Evolutionary conservation across 2,329 filamentous ascomycete species (phyloP).

Genomic region (Xylaria sp.): DNA sequence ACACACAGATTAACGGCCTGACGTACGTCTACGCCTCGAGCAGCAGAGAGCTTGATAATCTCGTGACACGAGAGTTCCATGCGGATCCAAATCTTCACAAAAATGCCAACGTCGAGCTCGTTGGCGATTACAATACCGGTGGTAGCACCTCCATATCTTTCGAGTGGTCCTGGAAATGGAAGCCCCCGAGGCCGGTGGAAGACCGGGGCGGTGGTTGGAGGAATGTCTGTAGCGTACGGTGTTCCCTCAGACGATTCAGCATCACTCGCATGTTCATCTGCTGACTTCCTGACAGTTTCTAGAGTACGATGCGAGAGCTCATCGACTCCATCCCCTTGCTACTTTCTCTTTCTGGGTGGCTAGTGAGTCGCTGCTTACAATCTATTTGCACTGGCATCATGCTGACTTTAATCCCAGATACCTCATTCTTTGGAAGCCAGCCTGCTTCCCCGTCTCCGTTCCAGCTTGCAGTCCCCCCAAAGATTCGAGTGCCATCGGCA

Average conservation of each 20-base stretch:
- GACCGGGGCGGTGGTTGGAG: conserved; percentile 93
- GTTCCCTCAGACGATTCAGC: neutral
- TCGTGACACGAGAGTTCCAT: conserved; percentile 95
- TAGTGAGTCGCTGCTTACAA: conserved; percentile 62
- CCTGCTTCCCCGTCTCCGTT: conserved; percentile 78
- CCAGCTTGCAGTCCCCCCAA: conserved; percentile 76
- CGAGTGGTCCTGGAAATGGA: conserved; percentile 98
- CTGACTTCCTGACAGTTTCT: conserved; percentile 73
- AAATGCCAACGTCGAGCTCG: conserved; percentile 92
- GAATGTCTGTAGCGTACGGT: conserved; percentile 85
- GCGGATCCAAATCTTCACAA: conserved; percentile 98
- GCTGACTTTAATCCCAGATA: conserved; percentile 53
- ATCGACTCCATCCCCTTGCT: conserved; percentile 86
- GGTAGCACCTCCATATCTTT: conserved; percentile 88
- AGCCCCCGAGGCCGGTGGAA: conserved; percentile 82
- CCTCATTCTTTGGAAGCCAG: conserved; percentile 59
- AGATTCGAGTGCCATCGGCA: conserved; percentile 83
- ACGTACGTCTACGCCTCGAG: conserved; percentile 94
- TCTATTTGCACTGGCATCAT: conserved; percentile 17
- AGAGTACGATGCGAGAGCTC: conserved; percentile 94
- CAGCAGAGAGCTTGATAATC: conserved; percentile 86
- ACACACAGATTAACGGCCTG: conserved; percentile 86
- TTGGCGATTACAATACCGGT: conserved; percentile 89
- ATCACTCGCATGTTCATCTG: conserved; percentile 28
- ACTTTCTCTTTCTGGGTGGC: conserved; percentile 97